phyloP scores from a whole-genome alignment of 176 grass and related monocot genomes.

The Oryza officinalis region DNA sequence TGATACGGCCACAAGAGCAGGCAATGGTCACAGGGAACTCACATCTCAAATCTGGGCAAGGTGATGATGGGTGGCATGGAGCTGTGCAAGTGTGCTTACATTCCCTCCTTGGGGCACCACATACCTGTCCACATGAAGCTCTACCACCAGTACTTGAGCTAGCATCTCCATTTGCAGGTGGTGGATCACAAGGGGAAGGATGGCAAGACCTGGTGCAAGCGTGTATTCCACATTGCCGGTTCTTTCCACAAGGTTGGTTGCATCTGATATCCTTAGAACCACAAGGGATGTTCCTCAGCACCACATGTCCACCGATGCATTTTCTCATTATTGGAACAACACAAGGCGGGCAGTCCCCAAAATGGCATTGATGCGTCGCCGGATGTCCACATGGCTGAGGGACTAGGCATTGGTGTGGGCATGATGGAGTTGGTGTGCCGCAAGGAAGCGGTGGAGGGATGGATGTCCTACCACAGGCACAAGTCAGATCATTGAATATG shows the following conservation, averaged over 20 bases:
- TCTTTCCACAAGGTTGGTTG: slow-evolving; percentile 94
- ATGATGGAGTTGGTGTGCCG: slow-evolving; percentile 77
- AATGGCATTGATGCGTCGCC: slow-evolving; percentile 85
- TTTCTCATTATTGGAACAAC: slow-evolving; percentile 69
- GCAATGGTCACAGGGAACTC: slow-evolving; percentile 61
- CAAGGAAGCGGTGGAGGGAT: slow-evolving; percentile 76
- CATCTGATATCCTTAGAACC: slow-evolving; percentile 95
- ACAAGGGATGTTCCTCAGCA: slow-evolving; percentile 93
- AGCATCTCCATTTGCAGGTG: slow-evolving; percentile 45
- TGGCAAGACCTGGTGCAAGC: slow-evolving; percentile 76
- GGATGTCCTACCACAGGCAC: slow-evolving; percentile 88
- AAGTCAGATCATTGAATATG: slow-evolving; percentile 82
- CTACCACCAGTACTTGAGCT: slow-evolving; percentile 69
- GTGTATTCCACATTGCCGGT: slow-evolving; percentile 90
- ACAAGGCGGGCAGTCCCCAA: slow-evolving; percentile 79
- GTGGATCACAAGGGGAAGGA: slow-evolving; percentile 73
- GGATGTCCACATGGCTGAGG: slow-evolving; percentile 72
- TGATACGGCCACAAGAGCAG: slow-evolving; percentile 82
- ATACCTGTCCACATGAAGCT: slow-evolving; percentile 83
- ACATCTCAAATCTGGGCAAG: slow-evolving; percentile 82
- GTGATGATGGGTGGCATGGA: slow-evolving; percentile 75
- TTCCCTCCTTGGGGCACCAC: slow-evolving; percentile 81
- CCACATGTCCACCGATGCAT: slow-evolving; percentile 83
- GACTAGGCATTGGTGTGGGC: slow-evolving; percentile 68
- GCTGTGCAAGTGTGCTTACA: slow-evolving; percentile 91